Conservation (phyloP, 164 flowering plant species). For the Magnolia kwangsiensis region DNA sequence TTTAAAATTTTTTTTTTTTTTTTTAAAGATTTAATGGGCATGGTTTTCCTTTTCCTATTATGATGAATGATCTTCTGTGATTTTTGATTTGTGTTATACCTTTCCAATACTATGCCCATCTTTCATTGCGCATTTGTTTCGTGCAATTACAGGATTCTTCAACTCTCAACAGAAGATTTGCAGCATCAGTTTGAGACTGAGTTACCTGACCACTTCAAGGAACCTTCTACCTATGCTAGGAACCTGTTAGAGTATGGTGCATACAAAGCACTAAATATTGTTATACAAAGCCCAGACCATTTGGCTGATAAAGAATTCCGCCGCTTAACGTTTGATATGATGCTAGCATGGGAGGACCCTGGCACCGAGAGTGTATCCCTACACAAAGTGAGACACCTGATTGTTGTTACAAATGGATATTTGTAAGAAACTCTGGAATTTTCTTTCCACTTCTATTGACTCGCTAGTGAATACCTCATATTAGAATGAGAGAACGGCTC, state of each 20-base stretch:
- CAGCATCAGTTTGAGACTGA: conserved; percentile 53
- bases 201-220: conserved; percentile 42
- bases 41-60: too few relatives aligned
- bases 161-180: conserved; percentile 42
- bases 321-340: conserved; percentile 74
- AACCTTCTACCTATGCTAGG: conserved; percentile 46
- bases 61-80: too few relatives aligned
- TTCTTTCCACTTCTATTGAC: neutral
- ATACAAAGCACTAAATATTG: conserved; percentile 40
- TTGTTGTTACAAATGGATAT: conserved; percentile 12
- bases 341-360: conserved; percentile 90
- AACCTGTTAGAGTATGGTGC: conserved; percentile 66
- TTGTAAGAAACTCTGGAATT: conserved; percentile 7
- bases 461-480: neutral
- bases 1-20: too few relatives aligned
- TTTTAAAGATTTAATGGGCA: too few relatives aligned
- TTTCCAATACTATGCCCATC: too few relatives aligned
- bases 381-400: conserved; percentile 37
- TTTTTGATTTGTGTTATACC: too few relatives aligned
- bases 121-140: neutral
- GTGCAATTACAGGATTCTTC: conserved; percentile 49
- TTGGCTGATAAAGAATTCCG: conserved; percentile 64
- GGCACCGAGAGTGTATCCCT: conserved; percentile 30
- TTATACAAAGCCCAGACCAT: conserved; percentile 39
- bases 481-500: neutral